Evolutionary conservation across 1,139 yeast genomes (phyloP), one percentile per base, ranked within the genome.

Genomic region (Yamadazyma dushanensis): DNA sequence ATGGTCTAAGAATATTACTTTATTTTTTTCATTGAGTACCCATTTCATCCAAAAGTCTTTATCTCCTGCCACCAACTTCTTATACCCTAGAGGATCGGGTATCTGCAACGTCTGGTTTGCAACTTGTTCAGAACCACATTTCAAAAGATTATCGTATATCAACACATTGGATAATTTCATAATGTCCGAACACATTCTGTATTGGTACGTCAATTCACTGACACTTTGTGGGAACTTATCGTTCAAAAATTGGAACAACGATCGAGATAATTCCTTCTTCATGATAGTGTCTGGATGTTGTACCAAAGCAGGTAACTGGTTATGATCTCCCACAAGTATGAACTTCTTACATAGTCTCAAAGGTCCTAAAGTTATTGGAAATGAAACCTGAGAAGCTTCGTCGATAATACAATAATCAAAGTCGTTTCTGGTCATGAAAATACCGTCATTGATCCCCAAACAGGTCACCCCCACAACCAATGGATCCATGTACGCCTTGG

Each of bases 361-460:
- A 0, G 98, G 97, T 0, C 98, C 98, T 19, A 92, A 59, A 49
- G 95, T 85, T 4, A 87, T 73, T 0, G 99, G 98, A 66, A 92
- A 69, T 0, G 97, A 82, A 0, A 90, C 87, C 53, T 92, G 98
- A 0, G 97, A 89, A 0, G 98, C 97, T 56, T 92, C 99, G 56
- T 92, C 99, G 31, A 94, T 76, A 30, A 92, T 90, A 54, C 97
- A 94, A 54, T 86, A 90, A 54, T 92, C 98, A 59, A 92, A 92
- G 15, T 66, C 70, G 21, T 76, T 63, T 33, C 84, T 64, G 46
- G 71, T 53, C 33, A 67, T 63, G 57, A 82, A 77, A 15, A 80
- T 61, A 55, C 80, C 67, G 51, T 83, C 92, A 25, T 69, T 74
- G 19, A 88, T 75, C 0, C 95, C 92, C 29, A 92, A 64, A 51